phyloP scores from a whole-genome alignment of 176 grass and related monocot species.

The Rhipidocladum racemiflorum region DNA sequence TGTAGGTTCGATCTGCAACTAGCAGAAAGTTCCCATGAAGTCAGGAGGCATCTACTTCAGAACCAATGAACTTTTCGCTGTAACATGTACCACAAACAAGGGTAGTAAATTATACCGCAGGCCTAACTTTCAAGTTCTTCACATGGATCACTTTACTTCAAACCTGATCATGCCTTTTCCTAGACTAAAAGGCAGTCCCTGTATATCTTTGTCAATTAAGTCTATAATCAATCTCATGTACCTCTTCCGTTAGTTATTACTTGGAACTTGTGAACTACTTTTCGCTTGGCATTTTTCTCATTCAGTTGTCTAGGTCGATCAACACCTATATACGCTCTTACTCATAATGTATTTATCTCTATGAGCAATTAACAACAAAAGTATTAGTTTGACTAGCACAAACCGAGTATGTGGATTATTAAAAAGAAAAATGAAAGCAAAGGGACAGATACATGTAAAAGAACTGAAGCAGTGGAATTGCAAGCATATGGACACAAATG shows the following conservation, averaged over 20 bases:
- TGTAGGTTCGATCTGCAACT: background rate
- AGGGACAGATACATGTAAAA: background rate
- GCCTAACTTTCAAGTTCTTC: slow-evolving; percentile 1
- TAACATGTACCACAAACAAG: background rate
- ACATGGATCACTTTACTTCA: background rate
- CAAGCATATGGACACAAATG: background rate
- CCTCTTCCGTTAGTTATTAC: background rate
- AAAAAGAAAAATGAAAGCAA: background rate
- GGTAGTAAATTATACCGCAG: background rate
- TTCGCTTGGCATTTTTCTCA: background rate
- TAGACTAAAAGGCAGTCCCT: background rate
- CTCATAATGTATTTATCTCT: background rate
- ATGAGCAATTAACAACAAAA: background rate
- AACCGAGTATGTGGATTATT: background rate
- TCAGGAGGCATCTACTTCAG: background rate
- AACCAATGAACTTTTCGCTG: background rate
- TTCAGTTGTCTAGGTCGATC: background rate
- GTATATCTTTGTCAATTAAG: background rate
- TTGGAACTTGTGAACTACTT: background rate
- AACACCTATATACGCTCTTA: background rate
- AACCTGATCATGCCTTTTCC: background rate
- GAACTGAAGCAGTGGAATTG: background rate
- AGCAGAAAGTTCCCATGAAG: background rate
- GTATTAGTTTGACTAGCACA: background rate
- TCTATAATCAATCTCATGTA: background rate